Conservation (phyloP, 2,329 filamentous ascomycete genomes). For the Aspergillus pseudoglaucus region DNA sequence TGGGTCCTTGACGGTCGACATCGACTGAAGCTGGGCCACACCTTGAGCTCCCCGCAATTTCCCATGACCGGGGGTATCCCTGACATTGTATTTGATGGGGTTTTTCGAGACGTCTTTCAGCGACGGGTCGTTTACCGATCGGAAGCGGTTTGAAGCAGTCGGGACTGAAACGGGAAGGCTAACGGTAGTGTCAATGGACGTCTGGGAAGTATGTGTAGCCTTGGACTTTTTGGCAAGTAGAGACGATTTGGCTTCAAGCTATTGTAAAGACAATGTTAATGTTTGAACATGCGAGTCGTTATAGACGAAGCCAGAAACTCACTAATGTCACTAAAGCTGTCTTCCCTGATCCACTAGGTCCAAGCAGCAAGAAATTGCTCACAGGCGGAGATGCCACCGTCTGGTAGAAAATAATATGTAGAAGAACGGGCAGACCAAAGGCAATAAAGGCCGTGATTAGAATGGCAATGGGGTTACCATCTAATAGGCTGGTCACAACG, state of each 20-base stretch:
- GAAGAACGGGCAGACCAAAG: conserved; percentile 64
- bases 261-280: conserved; percentile 1
- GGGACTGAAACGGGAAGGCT: conserved; percentile 48
- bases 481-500: conserved; percentile 37
- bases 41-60: conserved; percentile 68
- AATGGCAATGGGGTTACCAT: conserved; percentile 45
- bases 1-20: conserved; percentile 26
- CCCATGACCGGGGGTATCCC: conserved; percentile 88
- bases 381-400: conserved; percentile 56
- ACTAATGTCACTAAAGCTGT: conserved; percentile 78
- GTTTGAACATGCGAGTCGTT: background rate
- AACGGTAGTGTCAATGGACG: conserved; percentile 51
- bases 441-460: conserved; percentile 64
- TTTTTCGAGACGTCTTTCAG: conserved; percentile 48
- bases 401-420: conserved; percentile 69
- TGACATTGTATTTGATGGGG: conserved; percentile 33
- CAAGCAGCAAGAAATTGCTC: conserved; percentile 71
- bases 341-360: conserved; percentile 78
- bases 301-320: conserved; percentile 16
- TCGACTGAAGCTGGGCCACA: conserved; percentile 32
- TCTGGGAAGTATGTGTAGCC: conserved; percentile 58
- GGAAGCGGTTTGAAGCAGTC: conserved; percentile 56
- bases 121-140: conserved; percentile 59
- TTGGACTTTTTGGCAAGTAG: conserved; percentile 26
- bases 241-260: conserved; percentile 43